Evolutionary conservation across 2,329 filamentous ascomycete genomes (phyloP), one percentile per base, ranked within the genome.

Genomic region (Penicillium sclerotiorum): DNA sequence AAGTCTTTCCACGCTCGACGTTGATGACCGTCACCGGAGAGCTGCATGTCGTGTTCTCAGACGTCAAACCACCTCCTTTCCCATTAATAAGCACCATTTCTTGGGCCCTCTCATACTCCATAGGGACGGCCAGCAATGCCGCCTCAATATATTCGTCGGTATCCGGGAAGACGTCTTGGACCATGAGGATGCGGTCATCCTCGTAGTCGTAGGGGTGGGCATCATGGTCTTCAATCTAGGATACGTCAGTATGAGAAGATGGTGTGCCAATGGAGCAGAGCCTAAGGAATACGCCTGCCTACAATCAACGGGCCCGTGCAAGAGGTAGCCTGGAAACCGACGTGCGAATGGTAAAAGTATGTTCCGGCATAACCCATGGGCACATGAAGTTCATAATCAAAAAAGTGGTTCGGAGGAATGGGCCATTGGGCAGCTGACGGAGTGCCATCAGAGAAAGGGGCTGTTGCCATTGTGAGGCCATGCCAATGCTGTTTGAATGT

Each of bases 301-400:
- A 35, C 40, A 33, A 44, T 44, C 22, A 88, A 58, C 0, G 79
- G 70, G 0, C 85, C 85, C 6, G 76, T 65, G 0, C 80, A 81
- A 9, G 82, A 81, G 27, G 80, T 67, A 0, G 81, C 79, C 60
- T 87, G 84, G 50, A 87, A 81, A 0, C 77, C 83, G 8, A 87
- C 74, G 52, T 88, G 85, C 0, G 84, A 86, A 60, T 88, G 85
- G 59, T 87, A 87, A 61, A 85, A 87, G 60, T 86, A 88, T 0
- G 84, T 82, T 5, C 85, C 85, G 0, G 81, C 78, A 41, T 83
- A 78, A 4, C 77, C 78, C 1, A 63, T 37, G 2, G 78, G 66
- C 0, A 81, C 77, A 13, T 74, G 75, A 2, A 88, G 67, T 58
- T 88, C 83, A 61, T 88, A 88, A 68, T 88, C 85, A 65, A 88